A percentile compares a stretch with the other conserved stretches of the same genome.
Evolutionary conservation across 1,284 basidiomycete species (phyloP).

Genomic region (Sanghuangporus weigelae): DNA sequence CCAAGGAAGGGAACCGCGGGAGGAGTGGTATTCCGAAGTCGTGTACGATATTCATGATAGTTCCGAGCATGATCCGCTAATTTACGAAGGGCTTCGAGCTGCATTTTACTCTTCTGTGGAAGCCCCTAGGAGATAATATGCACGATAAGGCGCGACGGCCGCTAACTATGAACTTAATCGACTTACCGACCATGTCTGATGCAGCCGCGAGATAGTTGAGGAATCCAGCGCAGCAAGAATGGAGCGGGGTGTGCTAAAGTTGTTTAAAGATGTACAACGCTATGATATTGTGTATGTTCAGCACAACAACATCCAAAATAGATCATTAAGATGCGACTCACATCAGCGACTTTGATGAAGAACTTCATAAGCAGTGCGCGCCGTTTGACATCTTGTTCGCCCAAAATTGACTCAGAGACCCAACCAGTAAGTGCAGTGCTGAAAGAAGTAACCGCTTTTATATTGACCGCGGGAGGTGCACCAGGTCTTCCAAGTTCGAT

Average conservation of each 20-base stretch:
- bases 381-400: slow-evolving; percentile 87
- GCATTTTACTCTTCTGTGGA: slow-evolving; percentile 76
- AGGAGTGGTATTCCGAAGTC: slow-evolving; percentile 75
- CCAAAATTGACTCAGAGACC: slow-evolving; percentile 91
- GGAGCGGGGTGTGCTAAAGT: slow-evolving; percentile 90
- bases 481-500: slow-evolving; percentile 75
- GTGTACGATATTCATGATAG: slow-evolving; percentile 87
- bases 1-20: slow-evolving; percentile 92
- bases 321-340: slow-evolving; percentile 38
- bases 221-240: slow-evolving; percentile 94
- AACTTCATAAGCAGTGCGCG: slow-evolving; percentile 85
- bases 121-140: slow-evolving; percentile 54
- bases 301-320: slow-evolving; percentile 24
- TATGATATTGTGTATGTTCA: slow-evolving; percentile 28
- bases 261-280: slow-evolving; percentile 82
- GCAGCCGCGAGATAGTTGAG: slow-evolving; percentile 86
- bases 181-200: slow-evolving; percentile 87
- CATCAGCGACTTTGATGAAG: slow-evolving; percentile 94
- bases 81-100: slow-evolving; percentile 77
- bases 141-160: slow-evolving; percentile 16
- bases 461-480: slow-evolving; percentile 57
- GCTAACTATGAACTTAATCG: slow-evolving; percentile 6
- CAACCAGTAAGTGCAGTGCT: slow-evolving; percentile 94
- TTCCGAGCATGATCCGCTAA: slow-evolving; percentile 89
- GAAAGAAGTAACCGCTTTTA: slow-evolving; percentile 81